Evolutionary conservation across 2,329 filamentous ascomycete species (phyloP).

Genomic region (Ophiostoma populinum): DNA sequence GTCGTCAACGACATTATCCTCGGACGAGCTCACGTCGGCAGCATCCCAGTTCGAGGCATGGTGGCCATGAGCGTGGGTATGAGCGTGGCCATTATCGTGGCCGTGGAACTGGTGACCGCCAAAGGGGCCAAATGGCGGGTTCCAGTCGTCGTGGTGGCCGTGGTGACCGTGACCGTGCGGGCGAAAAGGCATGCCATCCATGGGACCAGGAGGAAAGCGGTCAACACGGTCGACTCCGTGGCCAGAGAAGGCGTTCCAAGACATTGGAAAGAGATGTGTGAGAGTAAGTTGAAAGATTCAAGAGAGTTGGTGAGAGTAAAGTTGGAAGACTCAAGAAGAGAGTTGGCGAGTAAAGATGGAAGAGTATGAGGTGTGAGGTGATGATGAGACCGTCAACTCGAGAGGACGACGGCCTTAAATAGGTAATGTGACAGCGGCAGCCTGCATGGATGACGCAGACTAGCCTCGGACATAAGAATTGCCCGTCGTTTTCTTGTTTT

Average conservation of each 20-base stretch:
- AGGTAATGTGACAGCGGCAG: no score
- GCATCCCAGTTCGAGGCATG: not conserved
- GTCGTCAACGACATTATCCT: conserved; percentile 7
- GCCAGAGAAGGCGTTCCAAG: not conserved
- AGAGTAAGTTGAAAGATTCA: no score
- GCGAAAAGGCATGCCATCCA: not conserved
- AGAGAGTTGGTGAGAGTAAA: not conserved
- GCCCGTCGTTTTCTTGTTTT: no score
- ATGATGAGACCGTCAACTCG: no score
- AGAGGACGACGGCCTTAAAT: no score
- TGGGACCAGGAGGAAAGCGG: not conserved
- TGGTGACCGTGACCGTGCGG: not conserved
- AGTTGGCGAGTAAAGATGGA: not conserved
- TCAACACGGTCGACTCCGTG: not conserved
- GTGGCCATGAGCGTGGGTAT: not conserved
- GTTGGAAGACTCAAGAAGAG: not conserved
- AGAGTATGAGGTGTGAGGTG: not conserved
- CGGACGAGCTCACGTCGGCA: not conserved
- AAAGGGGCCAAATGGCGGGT: not conserved
- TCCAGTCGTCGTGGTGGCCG: not conserved
- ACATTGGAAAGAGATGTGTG: not conserved
- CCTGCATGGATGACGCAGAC: no score
- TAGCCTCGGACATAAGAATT: no score
- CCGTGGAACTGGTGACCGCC: not conserved
- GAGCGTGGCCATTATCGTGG: not conserved